Evolutionary conservation across 2,329 filamentous ascomycete genomes (phyloP), one percentile per base, ranked within the genome.

Genomic region (Corynespora cassiicola): DNA sequence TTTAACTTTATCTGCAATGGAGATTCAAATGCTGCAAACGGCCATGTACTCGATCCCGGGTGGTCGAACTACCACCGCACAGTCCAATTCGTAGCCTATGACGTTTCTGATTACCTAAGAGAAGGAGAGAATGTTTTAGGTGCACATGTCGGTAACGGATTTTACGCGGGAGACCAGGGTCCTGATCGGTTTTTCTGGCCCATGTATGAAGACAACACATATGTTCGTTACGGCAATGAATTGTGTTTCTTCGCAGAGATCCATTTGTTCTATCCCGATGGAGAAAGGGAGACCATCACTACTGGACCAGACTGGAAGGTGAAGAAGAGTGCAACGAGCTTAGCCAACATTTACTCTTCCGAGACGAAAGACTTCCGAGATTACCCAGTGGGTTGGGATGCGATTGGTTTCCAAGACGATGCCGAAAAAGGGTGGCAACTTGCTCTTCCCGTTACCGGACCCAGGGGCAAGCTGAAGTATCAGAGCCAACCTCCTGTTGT

Each of bases 131-230:
- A 71, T 23, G 65, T 64, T 2, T 38, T 71, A 7, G 68, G 63
- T 5, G 67, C 66, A 5, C 66, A 71, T 36, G 46, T 75, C 1
- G 52, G 50, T 3, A 75, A 75, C 20, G 73, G 73, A 0, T 75
- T 75, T 48, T 75, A 74, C 26, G 72, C 72, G 6, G 72, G 73
- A 2, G 68, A 71, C 21, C 63, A 71, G 28, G 68, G 68, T 7
- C 38, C 47, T 3, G 66, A 72, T 29, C 63, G 68, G 5, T 72
- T 71, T 53, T 71, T 72, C 48, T 71, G 69, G 69, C 68, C 68
- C 10, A 69, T 63, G 56, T 71, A 71, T 23, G 68, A 72, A 43
- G 69, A 71, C 42, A 71, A 71, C 23, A 71, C 69, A 0, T 71
- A 69, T 20, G 64, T 55, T 1, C 43, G 42, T 12, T 53, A 52